Evolutionary conservation across 768 basidiomycete species (phyloP).

Genomic region (Cyclocybe aegerita): DNA sequence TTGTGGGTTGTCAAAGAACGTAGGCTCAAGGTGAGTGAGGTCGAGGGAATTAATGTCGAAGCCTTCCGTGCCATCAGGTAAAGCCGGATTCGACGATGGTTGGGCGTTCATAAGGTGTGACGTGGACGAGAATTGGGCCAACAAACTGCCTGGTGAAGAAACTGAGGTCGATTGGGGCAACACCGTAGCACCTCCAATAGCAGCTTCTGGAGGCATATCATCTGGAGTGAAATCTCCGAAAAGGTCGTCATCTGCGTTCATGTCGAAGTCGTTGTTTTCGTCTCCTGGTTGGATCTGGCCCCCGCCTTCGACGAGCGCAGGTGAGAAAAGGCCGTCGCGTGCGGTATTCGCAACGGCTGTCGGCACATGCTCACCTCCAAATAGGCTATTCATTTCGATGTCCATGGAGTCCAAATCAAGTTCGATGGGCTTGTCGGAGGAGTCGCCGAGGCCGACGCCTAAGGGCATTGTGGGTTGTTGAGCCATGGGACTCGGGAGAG

Average conservation of each 20-base stretch:
- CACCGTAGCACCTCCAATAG: constrained; percentile 1
- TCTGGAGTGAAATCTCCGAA: constrained; percentile 21
- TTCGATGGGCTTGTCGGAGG: constrained; percentile 81
- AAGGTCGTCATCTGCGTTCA: constrained; percentile 19
- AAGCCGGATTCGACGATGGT: constrained; percentile 20
- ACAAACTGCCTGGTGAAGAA: constrained; percentile 39
- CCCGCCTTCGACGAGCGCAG: constrained; percentile 23
- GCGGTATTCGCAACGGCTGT: constrained; percentile 30
- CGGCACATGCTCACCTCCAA: constrained; percentile 39
- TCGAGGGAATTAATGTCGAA: constrained; percentile 55
- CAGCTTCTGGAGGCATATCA: constrained; percentile 6
- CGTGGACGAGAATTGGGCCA: constrained; percentile 42
- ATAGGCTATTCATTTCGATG: constrained; percentile 61
- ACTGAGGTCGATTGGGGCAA: constrained; percentile 19
- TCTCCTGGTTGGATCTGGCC: constrained; percentile 6
- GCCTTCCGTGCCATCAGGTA: constrained; percentile 20
- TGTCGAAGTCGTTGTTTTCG: constrained; percentile 12
- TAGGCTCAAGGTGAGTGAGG: constrained; percentile 40
- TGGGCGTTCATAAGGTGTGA: constrained; percentile 21
- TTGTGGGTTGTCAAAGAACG: constrained; percentile 38
- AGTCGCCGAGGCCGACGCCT: constrained; percentile 46
- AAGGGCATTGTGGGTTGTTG: constrained; percentile 25
- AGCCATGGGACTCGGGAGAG: constrained; percentile 33
- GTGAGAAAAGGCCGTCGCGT: constrained; percentile 53
- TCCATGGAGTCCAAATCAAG: constrained; percentile 72